A percentile compares a stretch with the other conserved stretches of the same genome.
Conservation (phyloP, 768 basidiomycete genomes). For the Pisolithus sp. region DNA sequence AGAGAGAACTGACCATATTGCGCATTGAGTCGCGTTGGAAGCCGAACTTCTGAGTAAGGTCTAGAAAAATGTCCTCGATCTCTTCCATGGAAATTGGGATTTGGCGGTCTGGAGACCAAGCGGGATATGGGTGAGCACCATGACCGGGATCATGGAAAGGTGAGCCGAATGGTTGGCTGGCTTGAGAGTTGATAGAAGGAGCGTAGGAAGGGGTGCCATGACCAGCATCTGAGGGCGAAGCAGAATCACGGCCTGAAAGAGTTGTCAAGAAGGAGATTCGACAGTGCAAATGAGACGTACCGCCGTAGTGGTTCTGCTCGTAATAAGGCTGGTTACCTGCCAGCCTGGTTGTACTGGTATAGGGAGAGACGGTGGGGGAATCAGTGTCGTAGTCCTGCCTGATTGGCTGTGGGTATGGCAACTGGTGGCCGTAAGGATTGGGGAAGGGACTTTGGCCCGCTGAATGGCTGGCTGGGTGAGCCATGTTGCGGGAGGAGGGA, state of each 20-base stretch:
- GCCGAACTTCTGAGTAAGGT: constrained; percentile 97
- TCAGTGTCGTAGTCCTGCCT: constrained; percentile 40
- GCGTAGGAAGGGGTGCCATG: constrained; percentile 41
- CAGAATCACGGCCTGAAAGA: constrained; percentile 14
- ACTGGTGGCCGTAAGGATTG: constrained; percentile 16
- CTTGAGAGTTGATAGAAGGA: constrained; percentile 56
- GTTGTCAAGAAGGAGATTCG: constrained; percentile 4
- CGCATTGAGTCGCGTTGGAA: constrained; percentile 96
- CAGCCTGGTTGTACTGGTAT: constrained; percentile 53
- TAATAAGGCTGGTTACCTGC: constrained; percentile 37
- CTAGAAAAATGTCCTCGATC: constrained; percentile 97
- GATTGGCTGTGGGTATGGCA: constrained; percentile 24
- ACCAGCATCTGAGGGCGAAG: constrained; percentile 21
- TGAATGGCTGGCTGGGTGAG: constrained; percentile 37
- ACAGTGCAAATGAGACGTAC: constrained; percentile 5
- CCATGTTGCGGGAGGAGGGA: constrained; percentile 13
- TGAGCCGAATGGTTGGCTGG: constrained; percentile 50
- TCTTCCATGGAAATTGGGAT: constrained; percentile 97
- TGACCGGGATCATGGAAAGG: constrained; percentile 53
- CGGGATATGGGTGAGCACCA: constrained; percentile 76
- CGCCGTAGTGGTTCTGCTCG: constrained; percentile 21
- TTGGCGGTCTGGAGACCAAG: constrained; percentile 88
- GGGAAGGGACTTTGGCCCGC: constrained; percentile 24
- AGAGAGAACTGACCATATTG: constrained; percentile 63
- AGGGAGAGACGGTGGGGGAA: constrained; percentile 48